phyloP scores from a whole-genome alignment of 1,284 basidiomycete species.

The Ganoderma lucidum region DNA sequence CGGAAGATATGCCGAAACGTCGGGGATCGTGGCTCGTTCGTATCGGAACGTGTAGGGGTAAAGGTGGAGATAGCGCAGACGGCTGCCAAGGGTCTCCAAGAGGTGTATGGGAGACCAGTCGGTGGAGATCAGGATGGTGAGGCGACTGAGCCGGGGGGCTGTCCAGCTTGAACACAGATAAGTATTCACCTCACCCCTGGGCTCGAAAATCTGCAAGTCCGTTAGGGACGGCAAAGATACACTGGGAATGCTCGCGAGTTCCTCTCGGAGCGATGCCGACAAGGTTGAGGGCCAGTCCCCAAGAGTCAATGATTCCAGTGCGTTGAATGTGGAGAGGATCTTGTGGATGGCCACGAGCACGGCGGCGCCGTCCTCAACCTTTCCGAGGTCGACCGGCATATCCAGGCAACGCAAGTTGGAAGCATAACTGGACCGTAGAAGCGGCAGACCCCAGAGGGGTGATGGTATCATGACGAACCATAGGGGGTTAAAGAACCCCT shows the following conservation, averaged over 20 bases:
- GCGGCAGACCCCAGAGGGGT: neutral
- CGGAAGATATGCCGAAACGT: neutral
- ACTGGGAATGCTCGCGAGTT: neutral
- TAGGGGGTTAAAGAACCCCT: conserved; percentile 6
- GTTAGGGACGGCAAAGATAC: neutral
- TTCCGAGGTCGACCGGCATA: neutral
- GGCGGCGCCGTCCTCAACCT: too few relatives aligned
- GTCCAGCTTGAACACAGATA: conserved; percentile 3
- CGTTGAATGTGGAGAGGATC: neutral
- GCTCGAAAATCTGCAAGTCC: neutral
- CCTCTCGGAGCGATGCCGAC: neutral
- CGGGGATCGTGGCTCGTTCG: neutral
- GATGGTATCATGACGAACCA: conserved; percentile 3
- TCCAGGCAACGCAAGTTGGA: neutral
- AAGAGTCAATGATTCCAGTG: neutral
- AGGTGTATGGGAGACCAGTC: neutral
- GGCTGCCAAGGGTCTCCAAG: neutral
- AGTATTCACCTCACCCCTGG: neutral
- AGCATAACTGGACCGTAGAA: neutral
- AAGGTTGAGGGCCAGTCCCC: too few relatives aligned
- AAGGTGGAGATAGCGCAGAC: conserved; percentile 2
- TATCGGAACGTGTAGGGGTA: neutral
- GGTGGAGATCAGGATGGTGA: neutral
- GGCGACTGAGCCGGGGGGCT: neutral
- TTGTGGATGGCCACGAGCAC: neutral